Evolutionary conservation across 2,329 filamentous ascomycete species (phyloP), one percentile per base, ranked within the genome.

Genomic region (Neofusicoccum laricinum): DNA sequence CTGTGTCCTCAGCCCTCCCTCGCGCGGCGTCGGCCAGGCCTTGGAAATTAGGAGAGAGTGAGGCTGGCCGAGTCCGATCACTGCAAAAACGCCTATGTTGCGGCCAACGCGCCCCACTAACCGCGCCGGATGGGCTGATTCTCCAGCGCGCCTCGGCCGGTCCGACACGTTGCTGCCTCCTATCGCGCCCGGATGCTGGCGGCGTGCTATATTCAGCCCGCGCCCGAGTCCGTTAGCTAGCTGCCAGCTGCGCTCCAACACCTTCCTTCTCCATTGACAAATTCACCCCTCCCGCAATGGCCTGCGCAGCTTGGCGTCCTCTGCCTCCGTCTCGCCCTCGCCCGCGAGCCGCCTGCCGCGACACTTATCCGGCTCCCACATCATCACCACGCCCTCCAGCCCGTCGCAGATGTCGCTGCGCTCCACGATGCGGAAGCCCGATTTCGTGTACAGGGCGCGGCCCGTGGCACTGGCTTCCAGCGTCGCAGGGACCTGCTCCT

Each of bases 121-220:
- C 11, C 17, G 50, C 50, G 21, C n/a, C 53, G 19, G 38, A 58
- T 58, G 53, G 38, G 19, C 53, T 58, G 53, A 58, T 58, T 58
- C 36, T 58, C 21, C 53, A 43, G 19, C 21, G 14, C n/a, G 38
- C 38, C 53, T 58, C 53, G 38, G 38, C 53, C 53, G 53, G 53
- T 32, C 53, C 53, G 53, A 58, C 40, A 34, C 38, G 34, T 34
- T 55, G n/a, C 50, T 34, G 53, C 53, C 53, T 58, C 53, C 53
- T 58, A 58, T 58, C 53, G 53, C 25, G 38, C 53, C 25, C 40
- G 38, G 53, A 61, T 48, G 36, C 30, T 49, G 15, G 34, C 43
- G 58, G 46, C 57, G 21, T 46, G 57, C 57, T 38, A 43, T 32
- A 61, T 61, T 21, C 57, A 61, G 55, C 40, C 40, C 55, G n/a